Percentiles rank a stretch among this genome's conserved stretches.
Conservation (phyloP, 1,139 yeast genomes). For the Hyphopichia pseudoburtonii region DNA sequence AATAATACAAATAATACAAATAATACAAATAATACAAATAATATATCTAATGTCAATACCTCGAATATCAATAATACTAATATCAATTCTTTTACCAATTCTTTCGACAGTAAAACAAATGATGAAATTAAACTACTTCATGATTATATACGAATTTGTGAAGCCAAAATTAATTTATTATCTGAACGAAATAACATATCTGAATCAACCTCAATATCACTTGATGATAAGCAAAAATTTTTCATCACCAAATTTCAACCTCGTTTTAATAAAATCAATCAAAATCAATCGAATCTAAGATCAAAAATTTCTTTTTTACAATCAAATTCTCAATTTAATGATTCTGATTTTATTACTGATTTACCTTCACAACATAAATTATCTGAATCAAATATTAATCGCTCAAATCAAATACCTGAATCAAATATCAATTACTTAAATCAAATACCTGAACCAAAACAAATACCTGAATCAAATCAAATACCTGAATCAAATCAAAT, state of each 20-base stretch:
- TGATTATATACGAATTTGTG: conserved; percentile 21
- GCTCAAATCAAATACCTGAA: background rate
- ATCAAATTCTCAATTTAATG: background rate
- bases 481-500: background rate
- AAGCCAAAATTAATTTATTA: conserved; percentile 25
- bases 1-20: too few species aligned
- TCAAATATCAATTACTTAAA: background rate
- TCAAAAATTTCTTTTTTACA: background rate
- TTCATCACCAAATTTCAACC: conserved; percentile 22
- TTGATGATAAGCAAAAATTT: conserved; percentile 32
- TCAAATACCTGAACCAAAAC: background rate
- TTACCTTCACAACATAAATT: background rate
- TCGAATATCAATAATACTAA: too few species aligned
- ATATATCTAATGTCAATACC: background rate
- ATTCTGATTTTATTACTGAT: conserved; percentile 1
- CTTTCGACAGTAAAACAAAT: background rate
- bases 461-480: background rate
- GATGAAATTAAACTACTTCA: conserved; percentile 11
- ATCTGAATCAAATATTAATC: background rate
- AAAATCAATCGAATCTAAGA: background rate
- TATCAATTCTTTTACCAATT: too few species aligned
- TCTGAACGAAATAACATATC: conserved; percentile 26
- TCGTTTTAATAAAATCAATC: conserved; percentile 13
- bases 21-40: background rate
- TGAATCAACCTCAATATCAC: conserved; percentile 37